A percentile compares a stretch with the other conserved stretches of the same genome.
Conservation (phyloP, 306 rosid genomes). For the Lablab purpureus region DNA sequence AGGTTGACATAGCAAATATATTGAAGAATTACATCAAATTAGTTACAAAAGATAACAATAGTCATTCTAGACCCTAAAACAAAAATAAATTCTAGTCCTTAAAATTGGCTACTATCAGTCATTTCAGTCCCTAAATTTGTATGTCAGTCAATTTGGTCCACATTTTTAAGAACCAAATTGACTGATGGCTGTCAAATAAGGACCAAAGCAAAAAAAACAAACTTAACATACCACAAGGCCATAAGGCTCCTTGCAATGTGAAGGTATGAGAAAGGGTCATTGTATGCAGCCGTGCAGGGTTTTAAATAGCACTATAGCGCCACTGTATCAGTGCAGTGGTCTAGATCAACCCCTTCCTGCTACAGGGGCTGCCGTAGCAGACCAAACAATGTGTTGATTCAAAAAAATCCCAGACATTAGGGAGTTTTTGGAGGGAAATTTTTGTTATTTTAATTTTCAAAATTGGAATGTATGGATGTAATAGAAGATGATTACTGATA, state of each 20-base stretch:
- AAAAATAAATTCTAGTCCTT: neutral
- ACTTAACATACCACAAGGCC: neutral
- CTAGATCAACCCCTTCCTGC: no score
- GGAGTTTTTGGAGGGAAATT: no score
- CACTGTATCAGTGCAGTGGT: no score
- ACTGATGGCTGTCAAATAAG: neutral
- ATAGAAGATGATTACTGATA: no score
- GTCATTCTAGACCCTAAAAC: neutral
- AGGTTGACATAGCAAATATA: conserved; percentile 16
- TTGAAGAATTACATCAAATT: neutral
- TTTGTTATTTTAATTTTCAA: no score
- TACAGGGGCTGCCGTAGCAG: no score
- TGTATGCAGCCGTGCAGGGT: neutral
- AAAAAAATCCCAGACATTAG: no score
- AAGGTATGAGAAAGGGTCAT: neutral
- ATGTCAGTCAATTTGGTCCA: neutral
- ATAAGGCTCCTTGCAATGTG: neutral
- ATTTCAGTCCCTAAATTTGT: neutral
- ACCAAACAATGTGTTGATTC: no score
- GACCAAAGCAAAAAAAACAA: neutral
- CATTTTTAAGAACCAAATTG: neutral
- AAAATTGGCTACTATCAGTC: neutral
- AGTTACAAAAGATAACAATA: neutral
- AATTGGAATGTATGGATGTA: no score
- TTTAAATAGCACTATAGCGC: no score